Base-by-base conservation (phyloP, 1,139 yeast species). In the Pichia cactophila region DNA sequence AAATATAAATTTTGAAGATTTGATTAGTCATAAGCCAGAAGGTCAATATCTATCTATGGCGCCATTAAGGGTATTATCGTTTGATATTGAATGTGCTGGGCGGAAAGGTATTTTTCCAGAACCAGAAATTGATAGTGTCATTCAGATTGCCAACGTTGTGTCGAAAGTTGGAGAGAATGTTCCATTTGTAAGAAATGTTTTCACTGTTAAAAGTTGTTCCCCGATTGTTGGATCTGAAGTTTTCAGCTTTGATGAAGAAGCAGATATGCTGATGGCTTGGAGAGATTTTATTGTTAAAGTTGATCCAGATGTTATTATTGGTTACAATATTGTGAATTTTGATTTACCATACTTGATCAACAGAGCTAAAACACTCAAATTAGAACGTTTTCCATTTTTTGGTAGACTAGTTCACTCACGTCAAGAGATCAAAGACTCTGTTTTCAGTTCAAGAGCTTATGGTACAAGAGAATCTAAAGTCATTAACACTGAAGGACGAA, bases 51-150 rank as follows among this genome's bases (percentile, higher is more conserved):
- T 88, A 43, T 85, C 83, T 58, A 85, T 87, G 72, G 97, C 98
- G 0, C 98, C 98, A 0, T 74, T 94, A 54, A 83, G 99, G 62
- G 83, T 94, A 44, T 72, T 94, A 55, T 89, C 97, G 11, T 92
- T 92, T 65, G 98, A 94, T 72, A 92, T 94, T 54, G 99, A 94
- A 69, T 94, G 99, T 76, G 95, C 98, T 7, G 98, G 98, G 46
- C 80, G 99, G 67, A 86, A 88, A 56, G 98, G 98, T 48, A 77
- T 92, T 20, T 94, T 94, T 66, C 98, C 99, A 0, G 98, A 94
- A 64, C 86, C 99, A 1, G 85, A 86, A 54, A 77, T 81, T 45
- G 99, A 94, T 68, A 86, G 96, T 0, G 96, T 94, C 9, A 94
- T 94, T 62, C 98, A 94, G 67, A 92, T 94, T 56, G 98, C 98